These are phyloP conservation scores for Rhizopogon vinicolor DNA, from an alignment of 768 basidiomycete species.

Conservation along the genomic window DNA sequence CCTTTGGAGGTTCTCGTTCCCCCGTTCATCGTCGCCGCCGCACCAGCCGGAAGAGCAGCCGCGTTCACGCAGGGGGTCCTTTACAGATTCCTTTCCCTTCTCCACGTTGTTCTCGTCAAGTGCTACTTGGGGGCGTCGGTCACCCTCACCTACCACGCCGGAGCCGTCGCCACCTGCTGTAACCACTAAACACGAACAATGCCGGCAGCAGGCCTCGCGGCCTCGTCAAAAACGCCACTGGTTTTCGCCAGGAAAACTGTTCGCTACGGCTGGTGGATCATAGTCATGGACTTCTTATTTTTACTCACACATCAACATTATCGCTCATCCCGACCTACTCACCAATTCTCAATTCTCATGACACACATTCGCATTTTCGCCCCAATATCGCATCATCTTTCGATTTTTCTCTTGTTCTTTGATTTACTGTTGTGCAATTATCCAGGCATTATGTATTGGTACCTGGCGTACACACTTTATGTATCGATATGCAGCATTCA, in stretches of 20 bases:
- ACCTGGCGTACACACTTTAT: slow-evolving; percentile 27
- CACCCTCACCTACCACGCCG: slow-evolving; percentile 37
- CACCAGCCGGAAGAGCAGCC: slow-evolving; percentile 24
- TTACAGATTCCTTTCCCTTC: slow-evolving; percentile 43
- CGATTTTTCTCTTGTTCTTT: slow-evolving; percentile 1
- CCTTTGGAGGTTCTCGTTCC: slow-evolving; percentile 31
- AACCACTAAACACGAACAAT: slow-evolving; percentile 27
- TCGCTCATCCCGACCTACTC: slow-evolving; percentile 1
- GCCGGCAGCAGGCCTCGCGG: slow-evolving; percentile 25
- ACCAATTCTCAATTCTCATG: slow-evolving; percentile 3
- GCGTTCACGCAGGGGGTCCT: slow-evolving; percentile 24
- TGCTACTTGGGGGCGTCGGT: slow-evolving; percentile 28
- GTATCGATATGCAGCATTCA: slow-evolving; percentile 13
- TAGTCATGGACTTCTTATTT: slow-evolving; percentile 12
- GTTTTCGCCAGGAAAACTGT: slow-evolving; percentile 52
- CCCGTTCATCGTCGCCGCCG: slow-evolving; percentile 23
- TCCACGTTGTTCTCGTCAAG: slow-evolving; percentile 30
- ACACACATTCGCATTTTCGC: slow-evolving; percentile 19
- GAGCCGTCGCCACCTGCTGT: slow-evolving; percentile 22
- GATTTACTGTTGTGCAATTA: slow-evolving; percentile 2
- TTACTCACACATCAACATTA: slow-evolving; percentile 2
- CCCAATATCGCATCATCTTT: slow-evolving; percentile 11
- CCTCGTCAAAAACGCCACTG: slow-evolving; percentile 44
- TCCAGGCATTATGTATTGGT: slow-evolving; percentile 26
- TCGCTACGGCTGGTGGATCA: slow-evolving; percentile 37